A percentile compares a stretch with the other conserved stretches of the same genome.
These are phyloP conservation scores for Oxytropis ochrocephala DNA, from an alignment of 306 rosid species.

Conservation along the genomic window DNA sequence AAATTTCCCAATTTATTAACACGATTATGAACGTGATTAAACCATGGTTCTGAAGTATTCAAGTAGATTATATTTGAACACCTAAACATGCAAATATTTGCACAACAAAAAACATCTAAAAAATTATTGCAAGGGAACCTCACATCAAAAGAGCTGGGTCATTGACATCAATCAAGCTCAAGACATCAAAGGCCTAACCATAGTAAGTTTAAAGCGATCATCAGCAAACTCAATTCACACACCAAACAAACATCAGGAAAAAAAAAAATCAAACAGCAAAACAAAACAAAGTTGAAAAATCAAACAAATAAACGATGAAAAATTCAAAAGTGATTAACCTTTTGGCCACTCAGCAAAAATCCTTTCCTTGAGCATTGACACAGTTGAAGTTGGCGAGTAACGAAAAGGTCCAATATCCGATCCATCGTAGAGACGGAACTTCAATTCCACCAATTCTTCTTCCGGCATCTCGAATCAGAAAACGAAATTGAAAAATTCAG, in stretches of 20 bases:
- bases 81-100: background rate
- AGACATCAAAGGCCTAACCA: background rate
- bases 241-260: background rate
- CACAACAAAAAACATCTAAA: background rate
- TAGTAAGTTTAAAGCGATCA: background rate
- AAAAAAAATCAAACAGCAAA: background rate
- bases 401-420: slow-evolving; percentile 82
- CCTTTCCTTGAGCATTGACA: slow-evolving; percentile 70
- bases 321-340: slow-evolving; percentile 36
- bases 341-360: slow-evolving; percentile 84
- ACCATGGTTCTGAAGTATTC: too few relatives aligned
- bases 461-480: slow-evolving; percentile 62
- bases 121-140: background rate
- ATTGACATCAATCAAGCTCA: slow-evolving; percentile 6
- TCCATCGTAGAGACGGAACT: slow-evolving; percentile 89
- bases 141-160: background rate
- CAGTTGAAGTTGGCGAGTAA: slow-evolving; percentile 67
- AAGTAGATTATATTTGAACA: too few relatives aligned
- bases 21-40: too few relatives aligned
- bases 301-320: background rate
- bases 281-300: background rate
- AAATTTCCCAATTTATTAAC: too few relatives aligned
- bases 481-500: background rate
- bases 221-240: background rate
- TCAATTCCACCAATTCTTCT: slow-evolving; percentile 76